Conservation (phyloP, 2,329 filamentous ascomycete species). For the Trichoderma sp. region DNA sequence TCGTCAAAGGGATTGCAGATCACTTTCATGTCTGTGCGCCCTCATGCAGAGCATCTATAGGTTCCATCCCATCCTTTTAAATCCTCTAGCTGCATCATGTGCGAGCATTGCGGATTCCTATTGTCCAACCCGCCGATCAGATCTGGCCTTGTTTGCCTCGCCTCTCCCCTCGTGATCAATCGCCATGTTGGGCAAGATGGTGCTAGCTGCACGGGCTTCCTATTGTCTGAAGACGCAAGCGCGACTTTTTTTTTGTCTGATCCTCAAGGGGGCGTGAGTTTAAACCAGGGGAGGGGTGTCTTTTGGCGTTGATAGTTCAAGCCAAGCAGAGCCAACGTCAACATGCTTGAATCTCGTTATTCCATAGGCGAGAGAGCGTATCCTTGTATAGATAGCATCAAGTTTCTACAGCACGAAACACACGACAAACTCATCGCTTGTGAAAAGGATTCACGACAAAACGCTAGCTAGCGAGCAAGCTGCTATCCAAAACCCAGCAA, state of each 20-base stretch:
- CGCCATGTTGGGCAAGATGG: conserved; percentile 5
- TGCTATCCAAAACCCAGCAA: not conserved
- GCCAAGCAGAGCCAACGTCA: not conserved
- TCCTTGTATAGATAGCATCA: not conserved
- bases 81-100: not conserved
- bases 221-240: conserved; percentile 4
- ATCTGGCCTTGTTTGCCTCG: conserved; percentile 5
- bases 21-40: not conserved
- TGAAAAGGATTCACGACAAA: not conserved
- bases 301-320: not conserved
- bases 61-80: not conserved
- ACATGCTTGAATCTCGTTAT: not conserved
- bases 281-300: not conserved
- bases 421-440: not conserved
- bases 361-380: not conserved
- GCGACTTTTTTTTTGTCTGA: not conserved
- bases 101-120: not conserved
- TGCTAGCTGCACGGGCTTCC: conserved; percentile 11
- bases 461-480: not conserved
- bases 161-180: conserved; percentile 8
- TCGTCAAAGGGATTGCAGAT: not conserved
- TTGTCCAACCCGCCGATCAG: conserved; percentile 7
- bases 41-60: not conserved
- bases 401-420: not conserved
- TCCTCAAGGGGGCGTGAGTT: not conserved